Conservation (phyloP, 768 basidiomycete species). For the Strobilomyces confusus region DNA sequence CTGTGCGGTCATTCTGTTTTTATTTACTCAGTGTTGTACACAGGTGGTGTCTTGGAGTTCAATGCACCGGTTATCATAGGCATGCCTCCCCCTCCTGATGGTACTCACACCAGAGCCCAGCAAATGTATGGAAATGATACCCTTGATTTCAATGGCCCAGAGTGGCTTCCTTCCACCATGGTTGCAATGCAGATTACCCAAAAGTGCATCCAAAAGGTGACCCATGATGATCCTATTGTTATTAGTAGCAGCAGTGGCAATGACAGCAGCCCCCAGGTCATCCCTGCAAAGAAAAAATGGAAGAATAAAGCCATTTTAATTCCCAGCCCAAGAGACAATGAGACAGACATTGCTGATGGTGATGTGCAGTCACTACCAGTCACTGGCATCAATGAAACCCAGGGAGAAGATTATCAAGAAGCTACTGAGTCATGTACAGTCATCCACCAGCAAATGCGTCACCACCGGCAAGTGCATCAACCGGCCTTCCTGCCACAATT, state of each 20-base stretch:
- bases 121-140: constrained; percentile 2
- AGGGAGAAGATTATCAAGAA: neutral
- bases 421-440: neutral
- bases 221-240: too few species aligned
- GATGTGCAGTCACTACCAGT: too few species aligned
- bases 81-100: neutral
- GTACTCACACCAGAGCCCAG: neutral
- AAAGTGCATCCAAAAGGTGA: too few species aligned
- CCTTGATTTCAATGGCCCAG: neutral
- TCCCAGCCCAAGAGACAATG: neutral
- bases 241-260: too few species aligned
- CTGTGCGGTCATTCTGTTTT: neutral
- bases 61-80: neutral
- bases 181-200: too few species aligned
- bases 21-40: neutral
- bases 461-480: too few species aligned
- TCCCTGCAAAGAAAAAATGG: neutral
- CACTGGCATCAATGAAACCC: neutral
- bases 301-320: neutral
- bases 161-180: neutral
- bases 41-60: neutral
- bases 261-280: too few species aligned
- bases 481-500: too few species aligned
- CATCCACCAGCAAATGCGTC: too few species aligned
- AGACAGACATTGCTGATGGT: too few species aligned